Evolutionary conservation across 2,329 filamentous ascomycete species (phyloP).

Genomic region (Botryosphaeria dothidea): DNA sequence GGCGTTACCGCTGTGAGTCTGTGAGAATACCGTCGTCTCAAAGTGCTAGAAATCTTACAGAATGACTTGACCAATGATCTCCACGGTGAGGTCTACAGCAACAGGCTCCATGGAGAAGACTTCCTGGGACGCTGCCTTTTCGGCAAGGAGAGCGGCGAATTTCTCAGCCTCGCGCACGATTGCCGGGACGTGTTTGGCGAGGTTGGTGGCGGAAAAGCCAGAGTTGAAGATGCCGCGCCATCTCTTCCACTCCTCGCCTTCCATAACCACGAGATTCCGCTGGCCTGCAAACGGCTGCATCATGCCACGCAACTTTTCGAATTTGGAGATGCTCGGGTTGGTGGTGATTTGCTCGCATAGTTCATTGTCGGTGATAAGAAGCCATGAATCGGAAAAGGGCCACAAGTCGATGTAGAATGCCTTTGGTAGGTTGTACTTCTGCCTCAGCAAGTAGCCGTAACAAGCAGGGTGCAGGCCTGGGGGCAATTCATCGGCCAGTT

Average conservation of each 20-base stretch:
- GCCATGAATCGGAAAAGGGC: conserved; percentile 2
- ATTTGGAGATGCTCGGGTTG: background rate
- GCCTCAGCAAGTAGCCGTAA: background rate
- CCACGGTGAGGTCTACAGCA: conserved; percentile 11
- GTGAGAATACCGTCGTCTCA: conserved; percentile 22
- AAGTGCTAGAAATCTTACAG: conserved; percentile 27
- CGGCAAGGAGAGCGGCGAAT: conserved; percentile 19
- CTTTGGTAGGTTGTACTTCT: conserved; percentile 5
- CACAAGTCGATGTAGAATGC: conserved; percentile 17
- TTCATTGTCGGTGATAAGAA: background rate
- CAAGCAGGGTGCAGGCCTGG: background rate
- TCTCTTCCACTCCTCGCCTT: conserved; percentile 28
- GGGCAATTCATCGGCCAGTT: background rate
- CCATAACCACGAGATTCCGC: conserved; percentile 16
- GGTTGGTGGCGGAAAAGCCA: conserved; percentile 26
- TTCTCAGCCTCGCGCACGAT: conserved; percentile 27
- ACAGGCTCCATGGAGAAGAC: conserved; percentile 16
- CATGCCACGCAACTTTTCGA: background rate
- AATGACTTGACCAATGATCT: conserved; percentile 19
- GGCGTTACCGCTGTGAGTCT: background rate
- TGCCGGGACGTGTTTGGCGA: conserved; percentile 24
- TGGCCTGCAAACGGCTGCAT: conserved; percentile 3
- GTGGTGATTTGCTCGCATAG: background rate
- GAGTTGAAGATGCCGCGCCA: conserved; percentile 27
- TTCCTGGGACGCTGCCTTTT: background rate